Evolutionary conservation across 2,329 filamentous ascomycete species (phyloP).

Genomic region (Neocatenulostroma microsporum): DNA sequence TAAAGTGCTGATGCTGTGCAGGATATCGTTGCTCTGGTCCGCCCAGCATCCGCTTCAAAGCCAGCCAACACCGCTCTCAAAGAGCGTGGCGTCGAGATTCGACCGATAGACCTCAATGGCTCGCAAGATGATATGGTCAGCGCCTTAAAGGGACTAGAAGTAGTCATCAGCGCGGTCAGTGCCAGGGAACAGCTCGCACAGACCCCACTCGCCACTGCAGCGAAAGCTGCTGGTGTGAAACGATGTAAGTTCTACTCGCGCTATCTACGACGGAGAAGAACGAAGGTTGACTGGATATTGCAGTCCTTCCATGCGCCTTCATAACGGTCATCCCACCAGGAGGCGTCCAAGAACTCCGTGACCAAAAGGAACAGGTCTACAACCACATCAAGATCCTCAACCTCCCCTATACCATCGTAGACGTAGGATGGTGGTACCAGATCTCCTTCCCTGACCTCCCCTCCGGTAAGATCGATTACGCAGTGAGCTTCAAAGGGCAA

Average conservation of each 20-base stretch:
- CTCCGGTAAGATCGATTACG: constrained; percentile 42
- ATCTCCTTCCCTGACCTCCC: constrained; percentile 38
- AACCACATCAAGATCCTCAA: constrained; percentile 42
- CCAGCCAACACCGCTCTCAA: constrained; percentile 35
- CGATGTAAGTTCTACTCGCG: constrained; percentile 17
- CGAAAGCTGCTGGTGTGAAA: constrained; percentile 25
- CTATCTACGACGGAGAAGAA: too few relatives aligned
- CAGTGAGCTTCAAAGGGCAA: constrained; percentile 29
- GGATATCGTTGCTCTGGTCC: constrained; percentile 43
- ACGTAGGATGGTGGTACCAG: constrained; percentile 54
- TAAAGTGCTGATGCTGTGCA: too few relatives aligned
- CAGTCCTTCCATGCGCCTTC: constrained; percentile 25
- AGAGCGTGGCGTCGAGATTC: constrained; percentile 38
- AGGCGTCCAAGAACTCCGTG: constrained; percentile 30
- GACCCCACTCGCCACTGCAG: constrained; percentile 22
- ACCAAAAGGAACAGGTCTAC: constrained; percentile 45
- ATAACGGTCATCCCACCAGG: constrained; percentile 38
- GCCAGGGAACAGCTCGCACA: constrained; percentile 15
- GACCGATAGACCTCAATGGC: constrained; percentile 38
- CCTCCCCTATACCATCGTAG: constrained; percentile 50
- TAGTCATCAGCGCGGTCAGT: constrained; percentile 27
- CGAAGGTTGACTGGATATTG: too few relatives aligned
- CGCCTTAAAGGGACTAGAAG: constrained; percentile 32
- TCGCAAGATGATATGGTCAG: constrained; percentile 36
- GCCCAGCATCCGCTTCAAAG: constrained; percentile 39